Base-by-base conservation (phyloP, 108 stramenopile species). In the Nannochloropsis oceanica region DNA sequence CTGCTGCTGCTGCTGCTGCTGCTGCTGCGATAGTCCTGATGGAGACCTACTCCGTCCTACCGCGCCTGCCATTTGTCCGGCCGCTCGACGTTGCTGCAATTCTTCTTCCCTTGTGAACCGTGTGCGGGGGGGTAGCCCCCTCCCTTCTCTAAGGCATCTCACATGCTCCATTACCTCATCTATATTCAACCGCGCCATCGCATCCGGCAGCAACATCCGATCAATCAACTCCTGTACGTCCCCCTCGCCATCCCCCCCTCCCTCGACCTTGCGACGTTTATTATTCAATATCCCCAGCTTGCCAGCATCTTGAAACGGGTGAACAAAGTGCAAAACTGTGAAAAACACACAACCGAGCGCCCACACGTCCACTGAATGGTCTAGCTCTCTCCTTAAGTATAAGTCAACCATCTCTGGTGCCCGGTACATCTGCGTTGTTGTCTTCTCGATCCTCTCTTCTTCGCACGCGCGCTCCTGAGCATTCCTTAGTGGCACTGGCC, bases 391-490 rank as follows among this genome's bases (percentile, higher is more conserved):
- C 13, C 94, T 85, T 92, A 95, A 93, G 92, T 93, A 95, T 22
- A 97, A 89, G 91, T 97, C 97, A 10, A 96, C 95, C 97, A 97
- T 96, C 87, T 97, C 97, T 11, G 97, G 97, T 13, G 95, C 93
- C 12, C 97, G 93, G 90, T 95, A 97, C 96, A 96, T 96, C 90
- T 95, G 97, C 43, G 97, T 97, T 0, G 97, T 97, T 24, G 95
- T 96, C 86, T 93, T 95, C 80, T 93, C 87, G 82, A 97, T 93
- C 12, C 93, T 91, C 84, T 97, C 97, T 86, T 95, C 97, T 24
- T 94, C 95, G 34, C 91, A 90, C 13, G 91, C 80, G 27, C 95
- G 83, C 27, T 93, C 93, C 83, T 92, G 85, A 8, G 90, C 86
- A 25, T 92, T 95, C 82, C 92, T 84, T 82, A 96, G 91, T 79